Evolutionary conservation across 2,329 filamentous ascomycete genomes (phyloP), one percentile per base, ranked within the genome.

Genomic region (Exophiala sideris): DNA sequence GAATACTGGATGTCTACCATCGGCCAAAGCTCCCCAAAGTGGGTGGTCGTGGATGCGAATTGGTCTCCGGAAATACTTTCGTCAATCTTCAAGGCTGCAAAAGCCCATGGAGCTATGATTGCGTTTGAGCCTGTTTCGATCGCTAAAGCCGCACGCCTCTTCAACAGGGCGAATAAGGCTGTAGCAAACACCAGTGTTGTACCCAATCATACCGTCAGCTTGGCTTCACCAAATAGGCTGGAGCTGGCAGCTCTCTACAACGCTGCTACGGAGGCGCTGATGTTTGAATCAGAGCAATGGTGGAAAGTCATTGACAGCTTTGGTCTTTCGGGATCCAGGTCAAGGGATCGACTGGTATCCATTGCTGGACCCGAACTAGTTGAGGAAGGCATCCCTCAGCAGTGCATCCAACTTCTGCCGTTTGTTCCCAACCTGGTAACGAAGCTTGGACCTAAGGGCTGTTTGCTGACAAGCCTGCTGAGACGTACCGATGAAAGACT

Each of bases 111-210:
- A 3, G 79, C 81, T 12, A 79, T 77, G 16, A 79, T 91, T 5
- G 87, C 88, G 10, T 95, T 92, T 66, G 94, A 97, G 71, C 92
- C 94, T 1, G 94, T 97, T 5, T 95, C 89, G 1, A 84, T 81
- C 1, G 84, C 83, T 55, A 99, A 97, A 74, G 82, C 89, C 3
- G 76, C 79, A 44, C 79, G 83, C 7, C 76, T 91, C 5, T 95
- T 94, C 72, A 49, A 64, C 54, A 56, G 51, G 24, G 50, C 56
- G 59, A 52, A 54, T n/a, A 63, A 44, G 44, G 62, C 67, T 38
- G 66, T 77, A 47, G 61, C 66, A 9, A 62, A 66, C 10, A 59
- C 65, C 10, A 60, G 67, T 33, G 64, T 71, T 79, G 55, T 92
- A 76, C 73, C 90, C 82, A 1, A 68, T 72, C 72, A 86, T 7